These are phyloP conservation scores for Metarhizium brunneum DNA, from an alignment of 2,329 filamentous ascomycete genomes.

Conservation along the genomic window DNA sequence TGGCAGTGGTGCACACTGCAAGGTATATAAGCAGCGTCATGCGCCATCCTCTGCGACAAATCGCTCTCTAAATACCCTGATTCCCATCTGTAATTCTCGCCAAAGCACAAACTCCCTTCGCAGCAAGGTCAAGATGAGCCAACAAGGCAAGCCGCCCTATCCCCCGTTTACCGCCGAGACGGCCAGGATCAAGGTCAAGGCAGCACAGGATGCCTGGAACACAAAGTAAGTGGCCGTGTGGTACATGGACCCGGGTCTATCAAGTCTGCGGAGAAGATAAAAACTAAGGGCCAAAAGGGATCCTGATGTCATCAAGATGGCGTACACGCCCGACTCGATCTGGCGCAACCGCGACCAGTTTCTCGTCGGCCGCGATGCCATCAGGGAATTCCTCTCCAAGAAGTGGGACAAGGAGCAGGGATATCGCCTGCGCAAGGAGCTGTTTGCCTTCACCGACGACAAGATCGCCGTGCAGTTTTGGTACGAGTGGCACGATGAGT, in stretches of 20 bases:
- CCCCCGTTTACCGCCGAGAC: constrained; percentile 70
- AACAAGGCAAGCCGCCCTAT: constrained; percentile 28
- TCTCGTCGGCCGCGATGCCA: constrained; percentile 56
- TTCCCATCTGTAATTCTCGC: too few relatives aligned
- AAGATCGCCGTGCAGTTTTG: constrained; percentile 84
- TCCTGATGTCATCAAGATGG: constrained; percentile 51
- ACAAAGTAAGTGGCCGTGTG: constrained; percentile 41
- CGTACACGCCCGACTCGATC: constrained; percentile 66
- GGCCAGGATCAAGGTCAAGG: constrained; percentile 70
- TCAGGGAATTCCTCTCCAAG: constrained; percentile 56
- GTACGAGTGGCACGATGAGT: constrained; percentile 68
- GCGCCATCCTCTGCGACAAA: too few relatives aligned
- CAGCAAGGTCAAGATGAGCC: neutral
- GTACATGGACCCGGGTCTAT: too few relatives aligned
- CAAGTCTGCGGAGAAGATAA: too few relatives aligned
- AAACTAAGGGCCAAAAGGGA: constrained; percentile 39
- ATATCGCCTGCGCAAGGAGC: constrained; percentile 71
- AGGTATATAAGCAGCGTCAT: too few relatives aligned
- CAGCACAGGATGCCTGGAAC: constrained; percentile 78
- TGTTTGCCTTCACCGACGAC: constrained; percentile 68
- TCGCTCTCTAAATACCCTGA: too few relatives aligned
- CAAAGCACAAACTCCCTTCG: too few relatives aligned
- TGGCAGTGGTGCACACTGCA: too few relatives aligned
- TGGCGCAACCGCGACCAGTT: constrained; percentile 75
- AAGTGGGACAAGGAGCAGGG: constrained; percentile 68